Percentiles rank a stretch among this genome's conserved stretches.
phyloP scores from a whole-genome alignment of 2,329 filamentous ascomycete species.

The Mycosphaerella sp. region DNA sequence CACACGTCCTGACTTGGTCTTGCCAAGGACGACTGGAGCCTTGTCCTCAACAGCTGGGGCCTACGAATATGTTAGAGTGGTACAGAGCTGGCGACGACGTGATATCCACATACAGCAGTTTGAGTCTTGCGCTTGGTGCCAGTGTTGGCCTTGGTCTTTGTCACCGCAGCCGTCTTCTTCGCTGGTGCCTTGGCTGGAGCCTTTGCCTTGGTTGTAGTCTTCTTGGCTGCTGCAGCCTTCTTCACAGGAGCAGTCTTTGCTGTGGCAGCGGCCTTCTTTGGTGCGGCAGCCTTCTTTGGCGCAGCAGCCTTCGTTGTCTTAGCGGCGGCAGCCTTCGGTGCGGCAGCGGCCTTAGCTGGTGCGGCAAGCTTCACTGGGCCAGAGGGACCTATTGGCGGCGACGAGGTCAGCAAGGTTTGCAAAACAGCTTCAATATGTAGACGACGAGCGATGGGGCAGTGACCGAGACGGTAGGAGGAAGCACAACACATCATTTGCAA shows the following conservation, averaged over 20 bases:
- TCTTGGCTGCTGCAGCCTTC: slow-evolving; percentile 50
- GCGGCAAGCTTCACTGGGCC: slow-evolving; percentile 76
- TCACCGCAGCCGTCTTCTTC: slow-evolving; percentile 27
- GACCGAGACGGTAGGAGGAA: slow-evolving; percentile 10
- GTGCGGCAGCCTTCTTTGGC: slow-evolving; percentile 37
- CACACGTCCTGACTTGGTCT: slow-evolving; percentile 82
- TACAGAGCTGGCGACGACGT: not conserved
- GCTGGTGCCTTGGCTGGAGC: slow-evolving; percentile 38
- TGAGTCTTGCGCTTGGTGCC: slow-evolving; percentile 42
- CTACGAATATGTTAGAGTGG: slow-evolving; percentile 34
- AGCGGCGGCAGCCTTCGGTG: slow-evolving; percentile 44
- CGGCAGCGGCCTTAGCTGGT: slow-evolving; percentile 29
- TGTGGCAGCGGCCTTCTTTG: slow-evolving; percentile 46
- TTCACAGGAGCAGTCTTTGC: slow-evolving; percentile 41
- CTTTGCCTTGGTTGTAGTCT: slow-evolving; percentile 37
- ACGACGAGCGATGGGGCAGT: slow-evolving; percentile 4
- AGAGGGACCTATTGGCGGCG: slow-evolving; percentile 57
- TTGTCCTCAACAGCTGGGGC: slow-evolving; percentile 64
- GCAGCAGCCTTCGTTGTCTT: slow-evolving; percentile 33
- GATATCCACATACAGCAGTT: slow-evolving; percentile 26
- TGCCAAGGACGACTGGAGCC: slow-evolving; percentile 60
- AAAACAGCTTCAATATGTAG: slow-evolving; percentile 3
- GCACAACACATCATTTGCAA: slow-evolving; percentile 8
- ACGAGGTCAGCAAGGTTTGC: slow-evolving; percentile 24
- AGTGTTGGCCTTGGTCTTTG: slow-evolving; percentile 42